Percentiles rank a stretch among this genome's conserved stretches.
phyloP scores from a whole-genome alignment of 768 basidiomycete species.

The Paxillus involutus region DNA sequence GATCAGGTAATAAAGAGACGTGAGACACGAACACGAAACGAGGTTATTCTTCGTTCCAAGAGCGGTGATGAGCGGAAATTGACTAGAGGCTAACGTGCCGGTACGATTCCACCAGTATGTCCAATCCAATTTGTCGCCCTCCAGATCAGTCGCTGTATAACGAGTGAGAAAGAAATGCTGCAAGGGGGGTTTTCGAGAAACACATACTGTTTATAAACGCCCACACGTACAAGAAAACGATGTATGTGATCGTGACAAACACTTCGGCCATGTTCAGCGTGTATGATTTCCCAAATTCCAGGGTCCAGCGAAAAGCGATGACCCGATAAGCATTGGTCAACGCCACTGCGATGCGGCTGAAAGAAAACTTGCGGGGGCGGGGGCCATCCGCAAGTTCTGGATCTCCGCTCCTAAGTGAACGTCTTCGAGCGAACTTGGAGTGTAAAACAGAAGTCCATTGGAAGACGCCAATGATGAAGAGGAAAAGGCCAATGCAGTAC shows the following conservation, averaged over 20 bases:
- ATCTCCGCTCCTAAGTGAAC: neutral
- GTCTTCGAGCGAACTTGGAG: slow-evolving; percentile 7
- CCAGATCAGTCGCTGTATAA: slow-evolving; percentile 20
- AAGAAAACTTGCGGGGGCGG: slow-evolving; percentile 37
- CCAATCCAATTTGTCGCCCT: slow-evolving; percentile 18
- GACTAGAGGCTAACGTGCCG: slow-evolving; percentile 43
- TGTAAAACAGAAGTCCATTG: slow-evolving; percentile 11
- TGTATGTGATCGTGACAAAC: slow-evolving; percentile 45
- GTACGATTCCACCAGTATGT: slow-evolving; percentile 35
- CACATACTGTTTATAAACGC: slow-evolving; percentile 46
- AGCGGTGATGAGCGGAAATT: slow-evolving; percentile 55
- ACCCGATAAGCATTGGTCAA: slow-evolving; percentile 42
- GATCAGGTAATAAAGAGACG: neutral
- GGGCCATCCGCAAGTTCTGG: slow-evolving; percentile 1
- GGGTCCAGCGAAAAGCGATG: slow-evolving; percentile 42
- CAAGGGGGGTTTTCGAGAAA: neutral
- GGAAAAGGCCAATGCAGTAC: slow-evolving; percentile 12
- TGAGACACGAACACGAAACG: slow-evolving; percentile 33
- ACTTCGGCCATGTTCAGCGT: slow-evolving; percentile 42
- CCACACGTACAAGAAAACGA: slow-evolving; percentile 40
- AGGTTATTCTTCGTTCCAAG: slow-evolving; percentile 65
- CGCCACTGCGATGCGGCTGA: slow-evolving; percentile 36
- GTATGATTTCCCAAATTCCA: slow-evolving; percentile 41
- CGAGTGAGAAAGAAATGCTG: neutral
- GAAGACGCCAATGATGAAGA: slow-evolving; percentile 10